These are phyloP conservation scores for Circinella umbellata DNA, from an alignment of 371 early-diverging fungal genomes.

Conservation along the genomic window DNA sequence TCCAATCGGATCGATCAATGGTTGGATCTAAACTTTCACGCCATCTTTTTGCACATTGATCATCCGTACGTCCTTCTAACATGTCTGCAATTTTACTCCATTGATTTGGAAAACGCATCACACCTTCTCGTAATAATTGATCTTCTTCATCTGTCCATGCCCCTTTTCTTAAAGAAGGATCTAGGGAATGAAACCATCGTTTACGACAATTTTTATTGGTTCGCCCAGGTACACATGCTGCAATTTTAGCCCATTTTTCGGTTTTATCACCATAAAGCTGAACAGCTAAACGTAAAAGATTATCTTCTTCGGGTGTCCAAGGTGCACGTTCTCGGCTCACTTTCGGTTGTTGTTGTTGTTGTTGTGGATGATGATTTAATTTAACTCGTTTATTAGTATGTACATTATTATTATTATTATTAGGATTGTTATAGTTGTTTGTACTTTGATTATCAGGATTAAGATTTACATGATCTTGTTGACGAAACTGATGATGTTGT, in stretches of 20 bases:
- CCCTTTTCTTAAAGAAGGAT: conserved; percentile 77
- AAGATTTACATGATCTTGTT: conserved; percentile 6
- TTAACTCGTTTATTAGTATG: not conserved
- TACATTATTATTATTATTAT: too few species aligned
- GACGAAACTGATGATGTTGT: conserved; percentile 9
- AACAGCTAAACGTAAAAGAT: conserved; percentile 69
- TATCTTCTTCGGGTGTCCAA: conserved; percentile 81
- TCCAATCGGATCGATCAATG: conserved; percentile 82
- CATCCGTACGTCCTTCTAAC: conserved; percentile 81
- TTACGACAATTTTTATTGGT: conserved; percentile 85
- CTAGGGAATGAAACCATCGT: conserved; percentile 83
- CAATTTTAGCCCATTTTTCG: conserved; percentile 84
- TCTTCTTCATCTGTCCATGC: conserved; percentile 86
- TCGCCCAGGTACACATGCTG: conserved; percentile 79
- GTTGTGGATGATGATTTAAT: conserved; percentile 14
- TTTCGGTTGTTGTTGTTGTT: conserved; percentile 16
- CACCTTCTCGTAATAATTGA: conserved; percentile 68
- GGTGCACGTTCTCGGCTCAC: conserved; percentile 40
- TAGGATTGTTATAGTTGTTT: too few species aligned
- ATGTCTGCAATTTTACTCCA: conserved; percentile 85
- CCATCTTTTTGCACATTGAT: conserved; percentile 86
- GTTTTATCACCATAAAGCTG: conserved; percentile 79
- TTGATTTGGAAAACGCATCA: conserved; percentile 68
- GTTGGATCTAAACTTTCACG: conserved; percentile 79
- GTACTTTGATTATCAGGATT: conserved; percentile 3